These are phyloP conservation scores for Croton laevigatus DNA, from an alignment of 441 rosid species.

Conservation along the genomic window DNA sequence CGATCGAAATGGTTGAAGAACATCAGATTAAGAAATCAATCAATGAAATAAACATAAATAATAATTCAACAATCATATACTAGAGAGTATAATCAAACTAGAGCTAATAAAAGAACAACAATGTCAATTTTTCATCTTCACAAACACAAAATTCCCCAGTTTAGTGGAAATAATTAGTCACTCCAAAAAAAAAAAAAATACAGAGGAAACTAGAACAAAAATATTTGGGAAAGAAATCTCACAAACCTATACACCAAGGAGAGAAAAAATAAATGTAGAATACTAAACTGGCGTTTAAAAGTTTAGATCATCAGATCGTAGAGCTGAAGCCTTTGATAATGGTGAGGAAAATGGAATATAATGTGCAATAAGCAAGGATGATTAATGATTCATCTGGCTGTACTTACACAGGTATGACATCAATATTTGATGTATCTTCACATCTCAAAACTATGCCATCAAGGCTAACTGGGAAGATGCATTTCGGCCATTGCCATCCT, in stretches of 20 bases:
- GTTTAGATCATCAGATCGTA: slow-evolving; percentile 10
- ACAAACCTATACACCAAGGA: slow-evolving; percentile 13
- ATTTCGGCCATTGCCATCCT: slow-evolving; percentile 77
- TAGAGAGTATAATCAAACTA: neutral
- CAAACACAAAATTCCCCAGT: slow-evolving; percentile 12
- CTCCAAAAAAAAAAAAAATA: neutral
- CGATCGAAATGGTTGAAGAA: too few relatives aligned
- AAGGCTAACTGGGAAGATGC: slow-evolving; percentile 71
- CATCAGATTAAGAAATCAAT: too few relatives aligned
- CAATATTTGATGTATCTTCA: slow-evolving; percentile 75
- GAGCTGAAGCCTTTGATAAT: slow-evolving; percentile 2
- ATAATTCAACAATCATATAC: neutral
- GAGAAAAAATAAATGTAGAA: neutral
- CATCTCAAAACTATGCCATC: slow-evolving; percentile 86
- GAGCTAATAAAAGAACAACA: neutral
- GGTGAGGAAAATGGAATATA: slow-evolving; percentile 3
- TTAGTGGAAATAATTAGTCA: neutral
- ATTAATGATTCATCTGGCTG: neutral
- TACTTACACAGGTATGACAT: slow-evolving; percentile 68
- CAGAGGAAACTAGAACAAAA: neutral
- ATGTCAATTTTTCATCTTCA: neutral
- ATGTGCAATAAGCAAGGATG: too few relatives aligned
- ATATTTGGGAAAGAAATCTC: neutral
- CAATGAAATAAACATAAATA: neutral
- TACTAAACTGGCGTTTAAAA: slow-evolving; percentile 2